Base-by-base conservation (phyloP, 805 yeast genomes). In the Candida vaughaniae region DNA sequence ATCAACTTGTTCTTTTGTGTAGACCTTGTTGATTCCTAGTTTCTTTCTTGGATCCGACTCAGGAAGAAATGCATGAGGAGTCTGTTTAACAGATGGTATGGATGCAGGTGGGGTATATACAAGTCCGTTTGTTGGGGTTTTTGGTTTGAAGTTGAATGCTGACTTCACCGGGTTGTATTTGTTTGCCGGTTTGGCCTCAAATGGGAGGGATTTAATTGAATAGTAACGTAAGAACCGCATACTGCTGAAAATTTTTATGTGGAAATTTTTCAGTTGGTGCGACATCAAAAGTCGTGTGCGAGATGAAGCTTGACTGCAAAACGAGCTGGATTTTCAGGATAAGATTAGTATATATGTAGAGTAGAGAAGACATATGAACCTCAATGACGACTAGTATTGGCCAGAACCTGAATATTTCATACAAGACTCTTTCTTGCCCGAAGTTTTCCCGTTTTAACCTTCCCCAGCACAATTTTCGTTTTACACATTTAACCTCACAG, bases 21-120 rank as follows among this genome's bases (percentile, higher is more conserved):
- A 63, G 2, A 47, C 36, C 9, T 62, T 66, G 25, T 57, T 52
- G 12, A 42, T 39, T 20, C 47, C 44, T 8, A 69, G 48, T 2
- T 56, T 61, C 36, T 70, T 67, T 47, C 93, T 73, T 29, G 79
- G 77, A 52, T 85, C 87, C 28, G 58, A 60, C 5, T 62, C 46
- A 8, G 93, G 88, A 39, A 86, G 58, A 55, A 86, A 86, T 2
- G 80, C 78, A 35, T 69, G 70, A 12, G 95, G 95, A 2, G 93
- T 81, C 55, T 65, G 73, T 58, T 77, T 62, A 39, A 71, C 63
- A 9, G 74, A 60, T 18, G 82, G 69, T 11, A 58, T 47, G 23
- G 72, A 48, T 10, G 84, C 73, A 3, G 90, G 75, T 16, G 88
- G 89, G 28, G 87, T 74, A 44, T 61, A 55, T 27, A 78, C 75